A percentile compares a stretch with the other conserved stretches of the same genome.
These are phyloP conservation scores for Dicorynia guianensis DNA, from an alignment of 306 rosid genomes.

Conservation along the genomic window DNA sequence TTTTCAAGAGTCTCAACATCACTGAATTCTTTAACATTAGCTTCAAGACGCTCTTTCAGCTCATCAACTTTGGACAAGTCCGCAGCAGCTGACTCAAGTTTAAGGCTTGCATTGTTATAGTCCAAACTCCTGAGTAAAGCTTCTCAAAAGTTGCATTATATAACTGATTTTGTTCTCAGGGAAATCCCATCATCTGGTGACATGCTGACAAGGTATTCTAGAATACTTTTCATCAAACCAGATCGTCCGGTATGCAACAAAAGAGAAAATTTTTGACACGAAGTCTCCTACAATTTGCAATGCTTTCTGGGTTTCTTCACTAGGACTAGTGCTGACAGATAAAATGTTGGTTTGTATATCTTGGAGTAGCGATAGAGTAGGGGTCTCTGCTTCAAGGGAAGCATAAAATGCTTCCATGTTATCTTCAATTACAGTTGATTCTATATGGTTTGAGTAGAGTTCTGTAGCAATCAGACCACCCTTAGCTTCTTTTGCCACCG, in stretches of 20 bases:
- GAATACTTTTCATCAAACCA: constrained; percentile 12
- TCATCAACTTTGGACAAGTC: constrained; percentile 15
- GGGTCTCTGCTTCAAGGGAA: constrained; percentile 32
- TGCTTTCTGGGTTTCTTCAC: constrained; percentile 39
- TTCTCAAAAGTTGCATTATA: constrained; percentile 14
- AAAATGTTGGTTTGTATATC: not conserved
- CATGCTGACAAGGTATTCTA: constrained; percentile 30
- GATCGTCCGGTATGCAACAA: constrained; percentile 36
- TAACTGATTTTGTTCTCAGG: constrained; percentile 10
- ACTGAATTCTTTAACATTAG: constrained; percentile 33
- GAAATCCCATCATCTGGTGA: constrained; percentile 38
- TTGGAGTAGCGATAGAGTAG: not conserved
- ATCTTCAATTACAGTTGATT: constrained; percentile 18
- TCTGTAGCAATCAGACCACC: not conserved
- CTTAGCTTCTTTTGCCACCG: not conserved
- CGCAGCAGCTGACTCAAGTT: constrained; percentile 30
- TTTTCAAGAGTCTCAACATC: constrained; percentile 26
- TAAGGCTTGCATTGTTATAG: constrained; percentile 31
- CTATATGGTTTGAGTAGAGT: not conserved
- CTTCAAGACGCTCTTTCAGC: constrained; percentile 24
- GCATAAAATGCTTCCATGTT: constrained; percentile 43
- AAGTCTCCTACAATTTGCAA: constrained; percentile 26
- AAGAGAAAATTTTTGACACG: constrained; percentile 16
- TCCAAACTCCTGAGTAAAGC: constrained; percentile 40
- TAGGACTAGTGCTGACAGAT: constrained; percentile 16